phyloP scores from a whole-genome alignment of 352 stramenopile genomes.

The Phytophthora pistaciae region DNA sequence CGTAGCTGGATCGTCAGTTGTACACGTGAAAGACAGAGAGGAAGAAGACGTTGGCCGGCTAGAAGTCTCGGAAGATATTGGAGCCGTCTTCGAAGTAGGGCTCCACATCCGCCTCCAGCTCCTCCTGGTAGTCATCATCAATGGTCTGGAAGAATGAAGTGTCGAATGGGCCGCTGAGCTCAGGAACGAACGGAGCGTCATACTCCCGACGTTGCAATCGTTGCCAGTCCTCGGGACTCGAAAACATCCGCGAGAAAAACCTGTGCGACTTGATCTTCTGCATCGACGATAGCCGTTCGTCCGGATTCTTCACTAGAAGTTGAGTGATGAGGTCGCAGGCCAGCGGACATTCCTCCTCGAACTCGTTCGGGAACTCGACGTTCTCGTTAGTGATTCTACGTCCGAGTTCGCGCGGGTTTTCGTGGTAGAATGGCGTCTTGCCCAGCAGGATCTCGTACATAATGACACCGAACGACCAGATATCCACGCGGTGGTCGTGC shows the following conservation, averaged over 20 bases:
- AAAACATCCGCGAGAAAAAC: conserved; percentile 63
- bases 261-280: conserved; percentile 62
- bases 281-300: conserved; percentile 51
- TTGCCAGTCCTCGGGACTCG: conserved; percentile 48
- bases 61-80: conserved; percentile 75
- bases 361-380: conserved; percentile 76
- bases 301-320: conserved; percentile 67
- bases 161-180: conserved; percentile 71
- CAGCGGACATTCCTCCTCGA: conserved; percentile 59
- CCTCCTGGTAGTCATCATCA: conserved; percentile 62
- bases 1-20: conserved; percentile 8
- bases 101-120: conserved; percentile 57
- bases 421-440: conserved; percentile 89
- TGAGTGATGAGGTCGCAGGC: conserved; percentile 64
- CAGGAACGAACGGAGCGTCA: conserved; percentile 66
- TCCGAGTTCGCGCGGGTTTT: conserved; percentile 82
- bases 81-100: conserved; percentile 77
- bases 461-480: conserved; percentile 88
- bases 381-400: conserved; percentile 73
- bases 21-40: conserved; percentile 24
- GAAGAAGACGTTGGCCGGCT: conserved; percentile 33
- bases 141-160: conserved; percentile 76
- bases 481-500: conserved; percentile 78
- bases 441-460: conserved; percentile 90
- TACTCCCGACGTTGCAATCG: conserved; percentile 49